These are phyloP conservation scores for Fusarium chuoi DNA, from an alignment of 2,329 filamentous ascomycete species.

Conservation along the genomic window DNA sequence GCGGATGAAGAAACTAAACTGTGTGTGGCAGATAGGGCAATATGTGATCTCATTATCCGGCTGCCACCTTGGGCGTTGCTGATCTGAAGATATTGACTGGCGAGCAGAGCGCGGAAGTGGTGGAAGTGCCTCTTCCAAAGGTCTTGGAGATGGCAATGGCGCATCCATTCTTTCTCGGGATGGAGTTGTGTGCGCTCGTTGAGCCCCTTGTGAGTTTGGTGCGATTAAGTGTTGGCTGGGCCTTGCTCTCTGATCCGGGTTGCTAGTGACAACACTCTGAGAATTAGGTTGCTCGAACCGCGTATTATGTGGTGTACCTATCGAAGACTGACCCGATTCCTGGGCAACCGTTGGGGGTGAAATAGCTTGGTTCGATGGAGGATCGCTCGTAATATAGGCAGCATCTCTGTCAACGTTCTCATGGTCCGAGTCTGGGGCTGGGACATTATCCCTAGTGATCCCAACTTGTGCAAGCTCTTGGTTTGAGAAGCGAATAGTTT, in stretches of 20 bases:
- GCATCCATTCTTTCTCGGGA: constrained; percentile 45
- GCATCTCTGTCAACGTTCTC: constrained; percentile 1
- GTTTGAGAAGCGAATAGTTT: constrained; percentile 23
- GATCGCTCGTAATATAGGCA: neutral
- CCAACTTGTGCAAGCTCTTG: constrained; percentile 26
- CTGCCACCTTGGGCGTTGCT: constrained; percentile 83
- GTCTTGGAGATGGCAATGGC: constrained; percentile 35
- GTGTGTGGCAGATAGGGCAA: constrained; percentile 84
- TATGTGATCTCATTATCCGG: constrained; percentile 83
- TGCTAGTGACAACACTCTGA: neutral
- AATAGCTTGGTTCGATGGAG: neutral
- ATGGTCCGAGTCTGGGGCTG: neutral
- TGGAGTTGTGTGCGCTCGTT: constrained; percentile 29
- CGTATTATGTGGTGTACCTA: constrained; percentile 4
- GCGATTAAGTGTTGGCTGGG: constrained; percentile 1
- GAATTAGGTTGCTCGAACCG: neutral
- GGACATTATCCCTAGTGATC: neutral
- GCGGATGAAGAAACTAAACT: constrained; percentile 86
- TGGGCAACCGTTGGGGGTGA: neutral
- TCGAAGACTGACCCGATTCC: neutral
- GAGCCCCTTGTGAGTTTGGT: constrained; percentile 14
- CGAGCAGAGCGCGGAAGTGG: constrained; percentile 34
- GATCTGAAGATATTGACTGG: constrained; percentile 48
- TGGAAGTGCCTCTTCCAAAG: constrained; percentile 29
- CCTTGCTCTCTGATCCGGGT: neutral